Evolutionary conservation across 2,329 filamentous ascomycete species (phyloP), one percentile per base, ranked within the genome.

Genomic region (Rhynchosporium agropyri): DNA sequence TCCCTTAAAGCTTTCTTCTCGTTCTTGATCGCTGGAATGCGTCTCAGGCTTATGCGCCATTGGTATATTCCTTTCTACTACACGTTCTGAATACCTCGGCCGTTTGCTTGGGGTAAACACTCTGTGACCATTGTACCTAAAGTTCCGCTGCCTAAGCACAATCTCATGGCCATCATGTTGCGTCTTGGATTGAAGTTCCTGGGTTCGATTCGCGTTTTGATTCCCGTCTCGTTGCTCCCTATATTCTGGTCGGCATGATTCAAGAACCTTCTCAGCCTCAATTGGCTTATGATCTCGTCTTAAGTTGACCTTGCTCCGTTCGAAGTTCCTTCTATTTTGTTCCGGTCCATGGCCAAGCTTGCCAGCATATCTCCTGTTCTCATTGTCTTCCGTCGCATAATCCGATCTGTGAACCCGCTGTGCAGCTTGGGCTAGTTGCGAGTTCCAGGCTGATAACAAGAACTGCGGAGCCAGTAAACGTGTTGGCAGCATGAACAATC

Each of bases 401-500:
- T 40, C 56, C 12, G 58, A 42, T 53, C 33, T 51, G 13, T 62
- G 55, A 43, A 42, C 51, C 50, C 67, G 67, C 58, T 71, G 69
- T 40, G 65, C 58, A 10, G 65, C 46, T 49, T 58, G 51, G 36
- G 63, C 62, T n/a, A 74, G 69, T 68, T 76, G 76, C 49, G 72
- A 65, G 67, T 69, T 76, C 77, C 77, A 77, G 73, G 72, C 69
- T 70, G 76, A 74, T 69, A 76, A 73, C 70, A 78, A 75, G 74
- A 76, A 77, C 74, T 76, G 76, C 74, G 77, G 74, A 72, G 73
- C 76, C 65, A 75, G 70, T 45, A 76, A 71, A 69, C 76, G 76
- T 73, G 75, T 75, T 71, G 73, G 74, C 73, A 74, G 77, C 78
- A 80, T 80, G 74, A 79, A 79, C 69, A 63, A 59, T 67, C 60